Evolutionary conservation across 75 land plant species (phyloP), one percentile per base, ranked within the genome.

Genomic region (Pseudotsuga menziesii): DNA sequence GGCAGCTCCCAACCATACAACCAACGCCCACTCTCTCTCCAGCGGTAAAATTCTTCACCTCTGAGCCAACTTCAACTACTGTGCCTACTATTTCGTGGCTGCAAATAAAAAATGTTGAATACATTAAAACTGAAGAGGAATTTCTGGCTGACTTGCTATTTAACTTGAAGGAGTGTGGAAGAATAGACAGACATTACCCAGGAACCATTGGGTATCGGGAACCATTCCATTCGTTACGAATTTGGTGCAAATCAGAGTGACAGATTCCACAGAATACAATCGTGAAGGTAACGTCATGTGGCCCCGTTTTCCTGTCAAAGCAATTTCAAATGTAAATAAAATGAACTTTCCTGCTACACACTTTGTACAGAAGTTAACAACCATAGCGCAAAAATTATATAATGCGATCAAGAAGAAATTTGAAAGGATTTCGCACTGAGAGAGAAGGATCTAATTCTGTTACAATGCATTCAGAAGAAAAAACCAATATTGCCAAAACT

Each of bases 21-120:
- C 96, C 96, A 2, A 92, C 92, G 8, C 94, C 96, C 0, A 89
- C 89, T 29, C 70, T 60, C 13, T 93, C 95, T 0, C 96, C 96
- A 22, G 78, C 82, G 54, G 75, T 80, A 79, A 91, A 88, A 23
- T 82, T 81, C 20, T 70, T 82, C 78, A 91, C 96, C 32, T 82
- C 74, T 19, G 63, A 48, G 17, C 96, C 96, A 6, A 93, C 90
- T 56, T 89, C 81, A 9, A 78, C 84, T n/a, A 92, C 77, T 20
- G 80, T 80, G 23, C 96, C 96, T 36, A 83, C 81, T 0, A 93
- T 83, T 72, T 93, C 96, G 66, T 93, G 94, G 77, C 96, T 93
- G 80, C 57, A n/a, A 48, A 48, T 8, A 48, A 0, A 48, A 9
- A 48, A 48, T 0, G 6, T 0, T 8, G 54, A 48, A 12, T 48